These are phyloP conservation scores for Zasmidium citrigriseum DNA, from an alignment of 2,329 filamentous ascomycete species.

Conservation along the genomic window DNA sequence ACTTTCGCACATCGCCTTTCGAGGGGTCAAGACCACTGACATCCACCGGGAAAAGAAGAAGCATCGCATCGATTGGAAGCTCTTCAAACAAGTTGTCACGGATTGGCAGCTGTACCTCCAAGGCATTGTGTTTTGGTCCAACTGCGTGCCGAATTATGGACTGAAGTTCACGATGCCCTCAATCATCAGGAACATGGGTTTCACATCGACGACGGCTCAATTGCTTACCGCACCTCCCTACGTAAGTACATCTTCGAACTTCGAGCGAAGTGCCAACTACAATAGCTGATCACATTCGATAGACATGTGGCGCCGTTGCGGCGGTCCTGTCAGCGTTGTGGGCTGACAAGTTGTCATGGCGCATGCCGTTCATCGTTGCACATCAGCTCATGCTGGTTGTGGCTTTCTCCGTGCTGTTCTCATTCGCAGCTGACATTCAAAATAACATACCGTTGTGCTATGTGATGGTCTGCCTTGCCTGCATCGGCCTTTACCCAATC, in stretches of 20 bases:
- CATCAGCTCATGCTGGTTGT: constrained; percentile 29
- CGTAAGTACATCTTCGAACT: constrained; percentile 7
- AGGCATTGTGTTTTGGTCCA: constrained; percentile 27
- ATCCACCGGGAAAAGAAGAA: constrained; percentile 42
- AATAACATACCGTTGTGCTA: constrained; percentile 26
- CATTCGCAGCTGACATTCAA: constrained; percentile 15
- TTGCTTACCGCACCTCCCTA: constrained; percentile 32
- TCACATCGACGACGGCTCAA: constrained; percentile 24
- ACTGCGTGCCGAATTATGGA: constrained; percentile 33
- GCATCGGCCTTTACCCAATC: constrained; percentile 33
- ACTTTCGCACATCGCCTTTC: constrained; percentile 62
- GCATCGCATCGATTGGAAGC: constrained; percentile 37
- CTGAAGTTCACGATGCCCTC: constrained; percentile 47
- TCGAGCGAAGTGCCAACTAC: too few relatives aligned
- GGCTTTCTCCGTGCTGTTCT: constrained; percentile 33
- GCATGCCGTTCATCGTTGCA: constrained; percentile 34
- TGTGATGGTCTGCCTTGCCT: constrained; percentile 31
- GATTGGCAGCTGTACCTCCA: constrained; percentile 31
- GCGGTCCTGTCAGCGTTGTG: constrained; percentile 31
- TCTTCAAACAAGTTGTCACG: constrained; percentile 22
- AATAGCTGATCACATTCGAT: too few relatives aligned
- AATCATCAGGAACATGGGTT: constrained; percentile 43
- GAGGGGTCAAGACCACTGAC: constrained; percentile 40
- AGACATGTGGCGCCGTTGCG: constrained; percentile 31
- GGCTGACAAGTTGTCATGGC: constrained; percentile 35